These are phyloP conservation scores for Sordaria brevicollis DNA, from an alignment of 495 filamentous ascomycete species.

Conservation along the genomic window DNA sequence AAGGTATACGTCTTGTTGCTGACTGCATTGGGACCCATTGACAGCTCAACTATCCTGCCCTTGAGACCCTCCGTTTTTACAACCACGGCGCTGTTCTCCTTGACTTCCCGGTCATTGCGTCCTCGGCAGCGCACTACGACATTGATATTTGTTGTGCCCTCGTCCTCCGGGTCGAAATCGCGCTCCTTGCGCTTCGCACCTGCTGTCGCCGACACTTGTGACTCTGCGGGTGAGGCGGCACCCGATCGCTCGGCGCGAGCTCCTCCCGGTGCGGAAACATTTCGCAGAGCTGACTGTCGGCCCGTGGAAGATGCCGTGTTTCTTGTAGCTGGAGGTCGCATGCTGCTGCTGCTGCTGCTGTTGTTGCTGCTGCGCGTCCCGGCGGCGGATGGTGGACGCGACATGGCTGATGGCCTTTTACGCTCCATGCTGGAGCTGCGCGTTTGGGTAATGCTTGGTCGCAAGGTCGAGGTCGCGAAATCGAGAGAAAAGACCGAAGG, in stretches of 20 bases:
- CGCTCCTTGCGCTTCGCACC: constrained; percentile 70
- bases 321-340: constrained; percentile 19
- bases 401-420: constrained; percentile 16
- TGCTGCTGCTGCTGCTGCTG: constrained; percentile 14
- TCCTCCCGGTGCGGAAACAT: constrained; percentile 8
- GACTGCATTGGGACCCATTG: constrained; percentile 83
- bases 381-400: constrained; percentile 4
- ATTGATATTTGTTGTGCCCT: constrained; percentile 86
- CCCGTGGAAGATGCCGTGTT: constrained; percentile 1
- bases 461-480: background rate
- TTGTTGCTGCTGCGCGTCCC: constrained; percentile 13
- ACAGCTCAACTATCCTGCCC: constrained; percentile 71
- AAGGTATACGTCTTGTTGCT: constrained; percentile 97
- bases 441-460: background rate
- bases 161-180: constrained; percentile 59
- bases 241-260: constrained; percentile 31
- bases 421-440: constrained; percentile 23
- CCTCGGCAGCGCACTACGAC: constrained; percentile 93
- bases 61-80: constrained; percentile 78
- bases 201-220: constrained; percentile 42
- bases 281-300: constrained; percentile 5
- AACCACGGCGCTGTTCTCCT: constrained; percentile 88
- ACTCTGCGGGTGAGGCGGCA: constrained; percentile 56
- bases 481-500: background rate
- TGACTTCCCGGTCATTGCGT: constrained; percentile 80